phyloP scores from a whole-genome alignment of 805 yeast species.

The Candida morakotiae region DNA sequence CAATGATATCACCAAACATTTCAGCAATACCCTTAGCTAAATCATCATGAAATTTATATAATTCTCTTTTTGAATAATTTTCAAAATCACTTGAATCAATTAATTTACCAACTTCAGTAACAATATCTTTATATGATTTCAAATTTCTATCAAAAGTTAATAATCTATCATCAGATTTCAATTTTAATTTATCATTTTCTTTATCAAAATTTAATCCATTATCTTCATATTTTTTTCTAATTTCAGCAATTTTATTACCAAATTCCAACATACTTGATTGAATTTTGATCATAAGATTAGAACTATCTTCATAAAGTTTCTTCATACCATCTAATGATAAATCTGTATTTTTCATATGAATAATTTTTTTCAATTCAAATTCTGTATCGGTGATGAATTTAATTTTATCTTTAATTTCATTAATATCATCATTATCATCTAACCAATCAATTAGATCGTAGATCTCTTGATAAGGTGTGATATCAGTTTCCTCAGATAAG shows the following conservation, averaged over 20 bases:
- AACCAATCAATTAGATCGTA: constrained; percentile 67
- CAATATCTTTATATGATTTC: constrained; percentile 20
- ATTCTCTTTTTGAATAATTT: constrained; percentile 17
- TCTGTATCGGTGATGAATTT: constrained; percentile 16
- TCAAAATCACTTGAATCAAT: constrained; percentile 16
- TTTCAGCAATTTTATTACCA: constrained; percentile 41
- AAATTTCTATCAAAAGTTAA: constrained; percentile 24
- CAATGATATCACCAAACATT: constrained; percentile 26
- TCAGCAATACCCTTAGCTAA: constrained; percentile 21
- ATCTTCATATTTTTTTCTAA: constrained; percentile 41
- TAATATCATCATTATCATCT: constrained; percentile 49
- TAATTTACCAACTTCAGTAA: constrained; percentile 25
- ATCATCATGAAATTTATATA: constrained; percentile 22
- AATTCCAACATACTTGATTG: constrained; percentile 42
- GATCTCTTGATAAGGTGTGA: constrained; percentile 26
- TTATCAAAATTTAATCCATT: constrained; percentile 49
- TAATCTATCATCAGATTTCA: constrained; percentile 21
- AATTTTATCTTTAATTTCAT: constrained; percentile 23
- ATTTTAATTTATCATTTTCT: constrained; percentile 44
- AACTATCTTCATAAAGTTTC: constrained; percentile 40
- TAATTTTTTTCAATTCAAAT: constrained; percentile 25
- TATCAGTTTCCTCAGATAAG: constrained; percentile 34
- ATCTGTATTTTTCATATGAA: constrained; percentile 43
- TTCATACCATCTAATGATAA: constrained; percentile 44
- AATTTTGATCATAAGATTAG: constrained; percentile 34